A percentile compares a stretch with the other conserved stretches of the same genome.
These are phyloP conservation scores for Lolium perenne DNA, from an alignment of 176 grass and related monocot genomes.

Conservation along the genomic window DNA sequence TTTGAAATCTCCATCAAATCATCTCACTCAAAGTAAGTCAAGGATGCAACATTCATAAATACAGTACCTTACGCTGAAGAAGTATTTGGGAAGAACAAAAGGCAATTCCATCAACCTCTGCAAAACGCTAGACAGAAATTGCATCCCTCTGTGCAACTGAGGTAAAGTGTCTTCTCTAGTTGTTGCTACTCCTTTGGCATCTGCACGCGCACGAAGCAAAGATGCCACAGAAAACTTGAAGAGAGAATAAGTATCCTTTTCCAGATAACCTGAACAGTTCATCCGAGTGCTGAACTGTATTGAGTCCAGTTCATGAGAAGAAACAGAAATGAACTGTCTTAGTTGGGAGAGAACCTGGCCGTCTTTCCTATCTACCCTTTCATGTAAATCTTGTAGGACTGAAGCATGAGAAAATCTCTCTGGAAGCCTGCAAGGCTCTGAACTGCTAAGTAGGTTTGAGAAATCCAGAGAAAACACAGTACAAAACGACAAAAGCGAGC, in stretches of 20 bases:
- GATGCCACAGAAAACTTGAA: conserved; percentile 65
- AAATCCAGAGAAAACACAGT: conserved; percentile 62
- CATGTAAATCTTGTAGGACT: conserved; percentile 64
- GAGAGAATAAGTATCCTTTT: conserved; percentile 51
- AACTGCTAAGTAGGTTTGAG: conserved; percentile 36
- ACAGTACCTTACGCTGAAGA: conserved; percentile 75
- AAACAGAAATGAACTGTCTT: conserved; percentile 51
- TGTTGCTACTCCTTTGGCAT: conserved; percentile 41
- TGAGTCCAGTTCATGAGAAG: conserved; percentile 36
- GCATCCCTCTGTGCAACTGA: conserved; percentile 54
- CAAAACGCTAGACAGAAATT: conserved; percentile 64
- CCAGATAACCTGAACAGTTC: conserved; percentile 41
- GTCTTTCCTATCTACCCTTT: conserved; percentile 57
- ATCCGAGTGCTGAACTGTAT: conserved; percentile 44
- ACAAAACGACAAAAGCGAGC: conserved; percentile 82
- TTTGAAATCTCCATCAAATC: no score
- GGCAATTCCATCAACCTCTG: conserved; percentile 65
- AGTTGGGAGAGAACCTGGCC: conserved; percentile 44
- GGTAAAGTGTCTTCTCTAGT: conserved; percentile 36
- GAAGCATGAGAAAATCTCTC: conserved; percentile 52
- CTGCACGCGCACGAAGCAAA: conserved; percentile 42
- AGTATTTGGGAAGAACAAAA: conserved; percentile 78
- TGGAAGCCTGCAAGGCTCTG: conserved; percentile 28
- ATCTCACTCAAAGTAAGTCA: conserved; percentile 16
- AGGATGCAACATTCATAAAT: not conserved